Evolutionary conservation across 805 yeast genomes (phyloP).

Genomic region (Millerozyma acaciae): DNA sequence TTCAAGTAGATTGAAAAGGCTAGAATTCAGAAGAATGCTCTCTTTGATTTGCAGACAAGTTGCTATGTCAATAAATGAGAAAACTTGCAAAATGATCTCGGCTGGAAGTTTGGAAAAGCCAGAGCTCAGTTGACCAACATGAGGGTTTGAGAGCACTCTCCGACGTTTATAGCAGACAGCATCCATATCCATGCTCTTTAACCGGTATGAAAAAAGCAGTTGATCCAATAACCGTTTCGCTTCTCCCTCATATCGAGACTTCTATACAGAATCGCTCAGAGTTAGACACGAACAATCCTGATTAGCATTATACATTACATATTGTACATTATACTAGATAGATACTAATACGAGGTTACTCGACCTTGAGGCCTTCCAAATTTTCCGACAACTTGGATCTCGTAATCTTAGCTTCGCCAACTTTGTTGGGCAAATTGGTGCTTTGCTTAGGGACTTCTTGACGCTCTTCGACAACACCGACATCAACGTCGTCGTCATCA

Average conservation of each 20-base stretch:
- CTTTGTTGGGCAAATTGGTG: conserved; percentile 43
- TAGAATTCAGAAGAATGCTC: background rate
- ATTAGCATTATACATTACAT: too few species aligned
- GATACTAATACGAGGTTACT: background rate
- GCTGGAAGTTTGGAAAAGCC: too few species aligned
- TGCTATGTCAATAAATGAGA: conserved; percentile 9
- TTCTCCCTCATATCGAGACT: too few species aligned
- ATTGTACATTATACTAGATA: background rate
- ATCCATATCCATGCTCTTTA: too few species aligned
- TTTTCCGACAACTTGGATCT: conserved; percentile 5
- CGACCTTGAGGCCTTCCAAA: conserved; percentile 3
- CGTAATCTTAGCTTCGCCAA: conserved; percentile 24
- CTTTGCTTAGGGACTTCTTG: conserved; percentile 45
- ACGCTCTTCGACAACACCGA: conserved; percentile 32
- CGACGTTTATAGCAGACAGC: too few species aligned
- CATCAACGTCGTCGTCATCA: conserved; percentile 31
- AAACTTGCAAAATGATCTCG: conserved; percentile 9
- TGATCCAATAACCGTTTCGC: too few species aligned
- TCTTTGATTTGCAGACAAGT: conserved; percentile 5
- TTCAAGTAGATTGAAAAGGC: conserved; percentile 1
- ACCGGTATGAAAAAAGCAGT: too few species aligned
- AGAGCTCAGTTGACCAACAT: background rate
- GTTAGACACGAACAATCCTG: too few species aligned
- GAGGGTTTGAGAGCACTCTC: too few species aligned
- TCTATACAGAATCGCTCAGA: too few species aligned